phyloP scores from a whole-genome alignment of 176 grass and related monocot genomes.

The Oryza australiensis region DNA sequence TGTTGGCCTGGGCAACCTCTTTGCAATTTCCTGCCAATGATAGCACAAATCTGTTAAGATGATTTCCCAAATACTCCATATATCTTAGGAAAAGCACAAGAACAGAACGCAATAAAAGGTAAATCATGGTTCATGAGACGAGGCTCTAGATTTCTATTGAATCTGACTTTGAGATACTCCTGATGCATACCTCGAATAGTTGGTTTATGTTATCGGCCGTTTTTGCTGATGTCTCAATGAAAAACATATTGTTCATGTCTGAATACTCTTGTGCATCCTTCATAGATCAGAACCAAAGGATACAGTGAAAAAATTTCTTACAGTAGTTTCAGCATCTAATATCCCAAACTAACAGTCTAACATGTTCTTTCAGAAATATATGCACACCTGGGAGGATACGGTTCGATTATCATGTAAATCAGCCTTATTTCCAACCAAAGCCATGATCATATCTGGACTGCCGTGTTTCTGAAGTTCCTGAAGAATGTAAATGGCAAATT shows the following conservation, averaged over 20 bases:
- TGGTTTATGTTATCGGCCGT: constrained; percentile 82
- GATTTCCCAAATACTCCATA: neutral
- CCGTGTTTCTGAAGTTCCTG: constrained; percentile 93
- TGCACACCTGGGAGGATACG: constrained; percentile 58
- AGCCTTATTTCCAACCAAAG: constrained; percentile 89
- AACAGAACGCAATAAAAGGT: neutral
- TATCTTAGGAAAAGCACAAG: neutral
- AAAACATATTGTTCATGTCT: constrained; percentile 75
- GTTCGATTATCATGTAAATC: constrained; percentile 69
- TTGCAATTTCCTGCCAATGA: constrained; percentile 36
- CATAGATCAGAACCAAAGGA: constrained; percentile 26
- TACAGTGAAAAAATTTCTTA: constrained; percentile 18
- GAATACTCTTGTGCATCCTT: constrained; percentile 73
- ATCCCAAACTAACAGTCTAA: constrained; percentile 27
- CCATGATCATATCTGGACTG: constrained; percentile 76
- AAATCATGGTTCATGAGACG: neutral
- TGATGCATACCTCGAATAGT: constrained; percentile 72
- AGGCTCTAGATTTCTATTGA: no score
- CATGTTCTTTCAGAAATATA: constrained; percentile 27
- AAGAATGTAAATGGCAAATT: constrained; percentile 1
- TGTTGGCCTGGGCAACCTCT: constrained; percentile 40
- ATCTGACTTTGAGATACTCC: neutral
- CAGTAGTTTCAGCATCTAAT: constrained; percentile 4
- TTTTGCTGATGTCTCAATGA: constrained; percentile 88
- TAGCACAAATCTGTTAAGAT: constrained; percentile 1